phyloP scores from a whole-genome alignment of 805 yeast genomes.

The Lachancea sp. region DNA sequence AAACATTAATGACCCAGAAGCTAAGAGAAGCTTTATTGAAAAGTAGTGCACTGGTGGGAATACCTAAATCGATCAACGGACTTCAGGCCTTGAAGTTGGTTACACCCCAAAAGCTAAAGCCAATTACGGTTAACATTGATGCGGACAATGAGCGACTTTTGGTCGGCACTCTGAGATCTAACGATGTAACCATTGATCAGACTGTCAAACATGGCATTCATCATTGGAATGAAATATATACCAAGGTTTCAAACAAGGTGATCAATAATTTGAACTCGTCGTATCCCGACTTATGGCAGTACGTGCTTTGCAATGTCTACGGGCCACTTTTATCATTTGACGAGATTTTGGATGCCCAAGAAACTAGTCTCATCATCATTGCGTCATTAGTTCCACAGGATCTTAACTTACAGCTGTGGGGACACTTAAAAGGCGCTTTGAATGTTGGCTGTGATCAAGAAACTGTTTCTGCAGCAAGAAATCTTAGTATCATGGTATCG shows the following conservation, averaged over 20 bases:
- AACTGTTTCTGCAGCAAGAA: constrained; percentile 54
- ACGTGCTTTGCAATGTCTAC: constrained; percentile 65
- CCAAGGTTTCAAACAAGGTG: constrained; percentile 65
- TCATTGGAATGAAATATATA: constrained; percentile 71
- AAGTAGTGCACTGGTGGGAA: constrained; percentile 71
- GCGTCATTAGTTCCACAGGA: constrained; percentile 85
- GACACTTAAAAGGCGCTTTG: constrained; percentile 81
- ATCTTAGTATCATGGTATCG: constrained; percentile 56
- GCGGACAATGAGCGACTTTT: constrained; percentile 1
- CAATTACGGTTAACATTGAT: constrained; percentile 4
- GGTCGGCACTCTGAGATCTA: constrained; percentile 4
- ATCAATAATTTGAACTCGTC: constrained; percentile 60
- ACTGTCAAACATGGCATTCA: constrained; percentile 40
- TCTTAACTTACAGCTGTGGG: constrained; percentile 87
- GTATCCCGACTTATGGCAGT: constrained; percentile 81
- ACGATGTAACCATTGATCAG: background rate
- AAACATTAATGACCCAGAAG: constrained; percentile 39
- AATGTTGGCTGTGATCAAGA: constrained; percentile 68
- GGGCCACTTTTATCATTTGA: constrained; percentile 69
- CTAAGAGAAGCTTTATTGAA: constrained; percentile 75
- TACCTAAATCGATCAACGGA: constrained; percentile 81
- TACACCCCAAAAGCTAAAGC: constrained; percentile 45
- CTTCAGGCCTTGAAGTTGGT: constrained; percentile 54
- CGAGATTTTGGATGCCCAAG: constrained; percentile 54
- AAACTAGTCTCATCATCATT: constrained; percentile 70